These are phyloP conservation scores for Celoporthe dispersa DNA, from an alignment of 2,329 filamentous ascomycete species.

Conservation along the genomic window DNA sequence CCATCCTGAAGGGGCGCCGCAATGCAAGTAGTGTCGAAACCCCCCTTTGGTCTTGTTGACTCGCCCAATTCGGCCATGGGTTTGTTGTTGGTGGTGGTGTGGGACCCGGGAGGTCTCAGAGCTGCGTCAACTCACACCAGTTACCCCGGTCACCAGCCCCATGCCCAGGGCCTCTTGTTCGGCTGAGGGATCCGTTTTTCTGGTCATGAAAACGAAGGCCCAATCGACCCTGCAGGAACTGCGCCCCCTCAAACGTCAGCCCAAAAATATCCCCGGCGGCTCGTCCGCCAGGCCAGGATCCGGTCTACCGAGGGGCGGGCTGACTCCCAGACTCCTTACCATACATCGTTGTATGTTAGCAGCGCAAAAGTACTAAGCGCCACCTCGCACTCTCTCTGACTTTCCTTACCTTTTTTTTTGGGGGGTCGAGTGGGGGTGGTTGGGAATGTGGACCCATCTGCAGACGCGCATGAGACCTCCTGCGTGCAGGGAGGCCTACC, in stretches of 20 bases:
- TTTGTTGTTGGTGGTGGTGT: neutral
- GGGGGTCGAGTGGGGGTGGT: neutral
- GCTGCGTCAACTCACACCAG: slow-evolving; percentile 5
- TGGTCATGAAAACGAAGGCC: slow-evolving; percentile 8
- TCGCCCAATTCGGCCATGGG: neutral
- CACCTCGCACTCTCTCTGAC: neutral
- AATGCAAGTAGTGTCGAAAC: neutral
- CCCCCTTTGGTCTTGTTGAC: neutral
- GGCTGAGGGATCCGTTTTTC: slow-evolving; percentile 1
- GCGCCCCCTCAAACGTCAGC: slow-evolving; percentile 24
- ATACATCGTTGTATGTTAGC: neutral
- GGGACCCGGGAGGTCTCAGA: neutral
- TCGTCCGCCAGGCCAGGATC: neutral
- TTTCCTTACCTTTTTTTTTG: neutral
- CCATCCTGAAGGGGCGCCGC: slow-evolving; percentile 17
- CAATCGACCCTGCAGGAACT: slow-evolving; percentile 23
- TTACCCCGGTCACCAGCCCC: neutral
- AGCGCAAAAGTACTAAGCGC: neutral
- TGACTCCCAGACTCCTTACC: too few species aligned
- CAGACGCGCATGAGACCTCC: neutral
- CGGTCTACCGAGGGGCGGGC: neutral
- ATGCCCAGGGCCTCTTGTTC: neutral
- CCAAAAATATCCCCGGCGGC: slow-evolving; percentile 6
- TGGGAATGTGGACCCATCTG: neutral
- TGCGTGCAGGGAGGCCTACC: neutral